These are phyloP conservation scores for Fusarium udum DNA, from an alignment of 2,329 filamentous ascomycete species.

Conservation along the genomic window DNA sequence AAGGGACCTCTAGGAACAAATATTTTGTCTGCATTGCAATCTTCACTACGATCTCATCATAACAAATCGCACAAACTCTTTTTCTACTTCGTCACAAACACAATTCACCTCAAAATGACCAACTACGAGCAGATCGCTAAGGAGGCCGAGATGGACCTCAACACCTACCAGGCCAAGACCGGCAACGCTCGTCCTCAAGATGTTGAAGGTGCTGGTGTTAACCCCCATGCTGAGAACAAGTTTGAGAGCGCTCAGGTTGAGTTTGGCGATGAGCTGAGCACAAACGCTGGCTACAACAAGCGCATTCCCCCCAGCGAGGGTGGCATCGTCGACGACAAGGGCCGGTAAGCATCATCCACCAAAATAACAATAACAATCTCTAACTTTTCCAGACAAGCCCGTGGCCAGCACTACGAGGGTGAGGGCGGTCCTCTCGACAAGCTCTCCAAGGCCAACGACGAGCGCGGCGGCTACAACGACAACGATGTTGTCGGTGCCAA, in stretches of 20 bases:
- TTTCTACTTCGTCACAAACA: neutral
- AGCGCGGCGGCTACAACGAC: constrained; percentile 51
- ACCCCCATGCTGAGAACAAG: constrained; percentile 53
- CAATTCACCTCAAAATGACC: constrained; percentile 34
- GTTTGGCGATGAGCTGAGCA: constrained; percentile 57
- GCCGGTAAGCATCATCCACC: constrained; percentile 49
- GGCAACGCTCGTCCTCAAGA: constrained; percentile 52
- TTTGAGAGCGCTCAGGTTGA: constrained; percentile 47
- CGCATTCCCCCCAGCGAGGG: constrained; percentile 58
- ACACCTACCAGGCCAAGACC: constrained; percentile 59
- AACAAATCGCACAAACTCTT: neutral
- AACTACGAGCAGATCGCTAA: constrained; percentile 56
- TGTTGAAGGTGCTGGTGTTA: constrained; percentile 55
- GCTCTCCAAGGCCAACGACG: constrained; percentile 35
- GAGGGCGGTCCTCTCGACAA: constrained; percentile 56
- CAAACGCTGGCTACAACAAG: constrained; percentile 57
- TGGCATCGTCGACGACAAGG: constrained; percentile 55
- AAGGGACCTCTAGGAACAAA: neutral
- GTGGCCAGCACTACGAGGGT: constrained; percentile 56
- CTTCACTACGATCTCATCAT: neutral
- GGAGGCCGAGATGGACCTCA: constrained; percentile 58
- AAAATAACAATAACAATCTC: neutral
- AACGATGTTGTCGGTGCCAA: constrained; percentile 47
- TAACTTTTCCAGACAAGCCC: constrained; percentile 51
- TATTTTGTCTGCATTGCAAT: neutral